Percentiles rank a stretch among this genome's conserved stretches.
Evolutionary conservation across 768 basidiomycete species (phyloP).

Genomic region (Daedalea quercina): DNA sequence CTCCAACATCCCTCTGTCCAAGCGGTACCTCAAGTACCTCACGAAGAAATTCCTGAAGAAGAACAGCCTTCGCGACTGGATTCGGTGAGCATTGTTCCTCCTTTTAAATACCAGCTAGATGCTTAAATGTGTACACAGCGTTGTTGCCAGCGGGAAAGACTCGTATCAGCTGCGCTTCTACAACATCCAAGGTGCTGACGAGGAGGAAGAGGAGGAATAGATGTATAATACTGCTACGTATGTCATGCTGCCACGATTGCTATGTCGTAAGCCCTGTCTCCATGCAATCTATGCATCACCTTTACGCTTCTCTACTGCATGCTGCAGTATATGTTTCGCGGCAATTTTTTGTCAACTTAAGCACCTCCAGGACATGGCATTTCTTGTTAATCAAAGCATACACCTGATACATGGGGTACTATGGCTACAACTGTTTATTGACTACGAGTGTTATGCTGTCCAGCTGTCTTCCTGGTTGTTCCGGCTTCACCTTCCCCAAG

Average conservation of each 20-base stretch:
- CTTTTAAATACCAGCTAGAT: conserved; percentile 5
- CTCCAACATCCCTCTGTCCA: conserved; percentile 87
- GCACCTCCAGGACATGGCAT: too few species aligned
- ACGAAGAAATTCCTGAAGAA: conserved; percentile 99
- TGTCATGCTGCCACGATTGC: conserved; percentile 4
- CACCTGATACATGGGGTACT: not conserved
- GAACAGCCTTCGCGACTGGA: conserved; percentile 93
- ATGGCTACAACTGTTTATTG: not conserved
- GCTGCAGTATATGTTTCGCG: not conserved
- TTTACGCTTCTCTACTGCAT: not conserved
- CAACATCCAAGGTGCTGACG: conserved; percentile 65
- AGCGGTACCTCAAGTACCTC: conserved; percentile 96
- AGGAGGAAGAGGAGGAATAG: conserved; percentile 53
- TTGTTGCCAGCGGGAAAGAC: conserved; percentile 92
- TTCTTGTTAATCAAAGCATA: not conserved
- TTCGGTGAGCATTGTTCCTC: conserved; percentile 48
- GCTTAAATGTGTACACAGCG: conserved; percentile 32
- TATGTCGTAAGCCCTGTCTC: conserved; percentile 13
- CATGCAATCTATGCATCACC: conserved; percentile 7
- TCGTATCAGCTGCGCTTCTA: conserved; percentile 93
- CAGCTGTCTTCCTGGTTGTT: conserved; percentile 19
- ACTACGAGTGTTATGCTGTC: conserved; percentile 19
- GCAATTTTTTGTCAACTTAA: too few species aligned
- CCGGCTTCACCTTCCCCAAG: conserved; percentile 37
- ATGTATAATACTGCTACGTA: conserved; percentile 1